Percentiles rank a stretch among this genome's conserved stretches.
These are phyloP conservation scores for Mrakia hoshinonis DNA, from an alignment of 768 basidiomycete genomes.

Conservation along the genomic window DNA sequence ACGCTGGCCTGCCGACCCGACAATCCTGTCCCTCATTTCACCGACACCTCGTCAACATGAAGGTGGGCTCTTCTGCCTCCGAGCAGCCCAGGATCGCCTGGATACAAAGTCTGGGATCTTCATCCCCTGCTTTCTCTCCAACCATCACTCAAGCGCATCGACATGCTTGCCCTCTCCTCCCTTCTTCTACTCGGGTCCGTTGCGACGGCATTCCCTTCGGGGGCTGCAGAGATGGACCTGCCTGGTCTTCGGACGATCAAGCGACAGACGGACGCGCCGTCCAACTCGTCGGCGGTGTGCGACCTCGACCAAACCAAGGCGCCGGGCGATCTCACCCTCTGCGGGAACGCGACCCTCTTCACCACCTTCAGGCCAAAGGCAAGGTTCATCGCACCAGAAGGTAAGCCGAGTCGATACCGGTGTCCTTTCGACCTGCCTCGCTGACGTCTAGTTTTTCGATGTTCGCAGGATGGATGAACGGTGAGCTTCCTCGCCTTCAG, in stretches of 20 bases:
- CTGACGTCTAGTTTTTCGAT: too few species aligned
- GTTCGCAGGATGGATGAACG: conserved; percentile 34
- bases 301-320: conserved; percentile 28
- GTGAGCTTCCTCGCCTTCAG: conserved; percentile 13
- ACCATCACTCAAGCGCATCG: too few species aligned
- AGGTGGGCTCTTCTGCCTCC: too few species aligned
- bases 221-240: background rate
- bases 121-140: too few species aligned
- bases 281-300: conserved; percentile 16
- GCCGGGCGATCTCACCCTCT: conserved; percentile 28
- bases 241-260: background rate
- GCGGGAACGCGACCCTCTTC: conserved; percentile 32
- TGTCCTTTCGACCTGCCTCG: too few species aligned
- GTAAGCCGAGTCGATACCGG: too few species aligned
- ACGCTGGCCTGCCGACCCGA: too few species aligned
- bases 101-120: too few species aligned
- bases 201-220: background rate
- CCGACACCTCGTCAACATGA: too few species aligned
- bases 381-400: conserved; percentile 30
- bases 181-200: background rate
- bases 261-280: background rate
- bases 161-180: conserved; percentile 10
- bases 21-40: too few species aligned
- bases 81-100: too few species aligned
- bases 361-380: conserved; percentile 32